Percentiles rank a stretch among this genome's conserved stretches.
phyloP scores from a whole-genome alignment of 2,329 filamentous ascomycete species.

The Trichophyton equinum region DNA sequence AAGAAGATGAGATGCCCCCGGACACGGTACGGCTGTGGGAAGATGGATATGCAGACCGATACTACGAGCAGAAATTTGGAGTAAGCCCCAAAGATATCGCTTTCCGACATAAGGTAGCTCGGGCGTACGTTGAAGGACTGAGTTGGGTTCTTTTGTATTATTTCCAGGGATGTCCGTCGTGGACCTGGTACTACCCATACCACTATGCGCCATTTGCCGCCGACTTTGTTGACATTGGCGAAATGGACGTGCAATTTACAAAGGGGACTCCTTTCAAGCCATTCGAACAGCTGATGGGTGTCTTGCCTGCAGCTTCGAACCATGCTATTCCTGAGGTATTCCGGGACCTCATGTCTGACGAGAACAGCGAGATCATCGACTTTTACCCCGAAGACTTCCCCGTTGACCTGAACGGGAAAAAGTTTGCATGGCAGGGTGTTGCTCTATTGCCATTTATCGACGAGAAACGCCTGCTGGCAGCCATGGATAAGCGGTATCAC shows the following conservation, averaged over 20 bases:
- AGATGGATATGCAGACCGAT: conserved; percentile 83
- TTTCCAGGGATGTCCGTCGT: conserved; percentile 94
- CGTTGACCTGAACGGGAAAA: conserved; percentile 92
- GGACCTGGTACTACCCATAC: conserved; percentile 99
- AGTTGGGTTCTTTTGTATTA: conserved; percentile 96
- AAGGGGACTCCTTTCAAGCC: conserved; percentile 77
- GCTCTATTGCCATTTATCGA: conserved; percentile 93
- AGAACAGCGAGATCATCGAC: conserved; percentile 84
- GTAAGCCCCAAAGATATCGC: conserved; percentile 67
- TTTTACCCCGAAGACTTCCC: conserved; percentile 95
- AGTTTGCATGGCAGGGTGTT: conserved; percentile 95
- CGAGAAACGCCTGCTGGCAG: conserved; percentile 67
- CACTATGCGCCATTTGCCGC: conserved; percentile 96
- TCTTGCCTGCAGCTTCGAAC: conserved; percentile 82
- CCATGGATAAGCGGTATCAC: conserved; percentile 73
- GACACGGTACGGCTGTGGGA: conserved; percentile 91
- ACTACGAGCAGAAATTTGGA: conserved; percentile 94
- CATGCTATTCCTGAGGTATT: conserved; percentile 83
- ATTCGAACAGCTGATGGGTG: conserved; percentile 97
- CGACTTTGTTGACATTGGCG: conserved; percentile 73
- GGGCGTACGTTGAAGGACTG: conserved; percentile 85
- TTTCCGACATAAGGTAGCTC: conserved; percentile 79
- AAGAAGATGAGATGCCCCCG: conserved; percentile 51
- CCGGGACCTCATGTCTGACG: conserved; percentile 77
- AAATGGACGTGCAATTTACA: conserved; percentile 68